Evolutionary conservation across 108 stramenopile species (phyloP).

Genomic region (Pseudonitzschia multistriata): DNA sequence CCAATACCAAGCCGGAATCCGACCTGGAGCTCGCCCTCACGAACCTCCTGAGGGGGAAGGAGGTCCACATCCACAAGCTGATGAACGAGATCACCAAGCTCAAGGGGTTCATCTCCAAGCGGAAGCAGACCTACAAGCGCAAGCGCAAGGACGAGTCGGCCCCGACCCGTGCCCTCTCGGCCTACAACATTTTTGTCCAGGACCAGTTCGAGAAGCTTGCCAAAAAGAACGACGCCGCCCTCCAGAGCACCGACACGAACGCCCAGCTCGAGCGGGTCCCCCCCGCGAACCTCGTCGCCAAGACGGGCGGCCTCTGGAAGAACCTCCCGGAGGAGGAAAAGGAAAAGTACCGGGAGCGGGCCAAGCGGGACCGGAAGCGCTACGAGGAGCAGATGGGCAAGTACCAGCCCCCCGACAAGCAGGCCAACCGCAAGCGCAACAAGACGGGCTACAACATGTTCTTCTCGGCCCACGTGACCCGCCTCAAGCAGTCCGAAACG

Average conservation of each 20-base stretch:
- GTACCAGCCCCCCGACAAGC: conserved; percentile 75
- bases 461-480: conserved; percentile 71
- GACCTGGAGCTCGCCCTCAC: conserved; percentile 52
- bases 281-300: conserved; percentile 65
- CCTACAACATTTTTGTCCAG: conserved; percentile 82
- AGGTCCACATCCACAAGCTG: conserved; percentile 50
- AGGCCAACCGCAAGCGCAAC: conserved; percentile 68
- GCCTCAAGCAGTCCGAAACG: conserved; percentile 58
- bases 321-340: conserved; percentile 65
- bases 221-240: conserved; percentile 72
- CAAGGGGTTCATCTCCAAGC: conserved; percentile 65
- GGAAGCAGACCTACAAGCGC: conserved; percentile 84
- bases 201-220: conserved; percentile 73
- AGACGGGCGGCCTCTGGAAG: conserved; percentile 73
- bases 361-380: conserved; percentile 66
- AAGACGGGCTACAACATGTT: conserved; percentile 85
- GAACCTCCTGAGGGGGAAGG: conserved; percentile 40
- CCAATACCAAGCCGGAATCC: conserved; percentile 32
- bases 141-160: conserved; percentile 78
- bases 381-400: conserved; percentile 79
- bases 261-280: conserved; percentile 66
- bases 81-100: conserved; percentile 58
- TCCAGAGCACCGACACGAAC: conserved; percentile 61
- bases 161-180: conserved; percentile 67
- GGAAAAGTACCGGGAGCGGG: conserved; percentile 67